Conservation (phyloP, 2,329 filamentous ascomycete genomes). For the Pseudogymnoascus verrucosus region DNA sequence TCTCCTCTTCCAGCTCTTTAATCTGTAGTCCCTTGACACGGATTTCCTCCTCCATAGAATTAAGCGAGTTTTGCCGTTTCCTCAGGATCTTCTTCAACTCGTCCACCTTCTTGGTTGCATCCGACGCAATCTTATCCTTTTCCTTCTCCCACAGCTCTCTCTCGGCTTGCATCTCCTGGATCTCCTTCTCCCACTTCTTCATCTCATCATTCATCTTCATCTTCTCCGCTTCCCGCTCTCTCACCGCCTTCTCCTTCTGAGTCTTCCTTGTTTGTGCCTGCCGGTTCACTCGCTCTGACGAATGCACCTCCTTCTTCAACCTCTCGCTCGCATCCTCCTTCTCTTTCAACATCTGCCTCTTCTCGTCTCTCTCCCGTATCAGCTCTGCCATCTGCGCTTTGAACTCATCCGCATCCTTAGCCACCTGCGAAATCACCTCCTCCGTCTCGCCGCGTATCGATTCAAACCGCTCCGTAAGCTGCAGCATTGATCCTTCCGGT, state of each 20-base stretch:
- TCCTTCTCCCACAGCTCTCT: conserved; percentile 47
- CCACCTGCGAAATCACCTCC: conserved; percentile 61
- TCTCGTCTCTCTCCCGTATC: conserved; percentile 68
- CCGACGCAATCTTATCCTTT: conserved; percentile 41
- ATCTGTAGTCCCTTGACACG: conserved; percentile 63
- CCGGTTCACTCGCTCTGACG: conserved; percentile 73
- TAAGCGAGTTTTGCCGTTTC: conserved; percentile 50
- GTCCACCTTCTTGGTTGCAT: conserved; percentile 43
- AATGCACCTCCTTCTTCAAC: conserved; percentile 70
- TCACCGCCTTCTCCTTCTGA: conserved; percentile 66
- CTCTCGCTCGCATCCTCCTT: conserved; percentile 87
- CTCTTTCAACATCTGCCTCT: conserved; percentile 71
- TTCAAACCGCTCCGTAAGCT: conserved; percentile 76
- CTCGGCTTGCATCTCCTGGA: conserved; percentile 50
- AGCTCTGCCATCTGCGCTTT: conserved; percentile 58
- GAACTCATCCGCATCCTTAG: conserved; percentile 64
- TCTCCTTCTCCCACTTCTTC: conserved; percentile 57
- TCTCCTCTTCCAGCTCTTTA: conserved; percentile 64
- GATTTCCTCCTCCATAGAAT: conserved; percentile 60
- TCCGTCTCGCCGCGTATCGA: conserved; percentile 75
- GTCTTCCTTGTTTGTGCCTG: conserved; percentile 69
- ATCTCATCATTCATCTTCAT: conserved; percentile 64
- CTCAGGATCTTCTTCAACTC: conserved; percentile 48
- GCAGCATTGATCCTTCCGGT: conserved; percentile 60
- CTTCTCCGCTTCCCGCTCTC: conserved; percentile 61